Evolutionary conservation across 2,329 filamentous ascomycete species (phyloP).

Genomic region (Colletotrichum tanaceti): DNA sequence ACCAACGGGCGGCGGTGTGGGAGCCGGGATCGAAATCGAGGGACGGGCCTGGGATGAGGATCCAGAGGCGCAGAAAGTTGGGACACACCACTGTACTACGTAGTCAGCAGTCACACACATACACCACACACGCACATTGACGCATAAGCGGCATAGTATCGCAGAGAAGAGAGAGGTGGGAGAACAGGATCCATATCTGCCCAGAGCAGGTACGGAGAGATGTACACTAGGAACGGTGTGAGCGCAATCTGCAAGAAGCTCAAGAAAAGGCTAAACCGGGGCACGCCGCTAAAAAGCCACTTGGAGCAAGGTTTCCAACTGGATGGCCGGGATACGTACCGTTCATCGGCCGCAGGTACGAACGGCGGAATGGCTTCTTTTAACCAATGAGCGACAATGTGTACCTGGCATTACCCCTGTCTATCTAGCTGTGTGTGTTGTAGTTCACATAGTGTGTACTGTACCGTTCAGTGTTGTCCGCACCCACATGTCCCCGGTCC

Average conservation of each 20-base stretch:
- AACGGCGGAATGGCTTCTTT: constrained; percentile 34
- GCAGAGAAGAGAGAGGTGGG: background rate
- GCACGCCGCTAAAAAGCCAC: constrained; percentile 22
- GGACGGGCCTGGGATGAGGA: constrained; percentile 2
- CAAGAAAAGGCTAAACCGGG: constrained; percentile 31
- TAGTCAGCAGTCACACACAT: too few relatives aligned
- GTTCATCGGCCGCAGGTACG: constrained; percentile 35
- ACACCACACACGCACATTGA: background rate
- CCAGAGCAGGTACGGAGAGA: background rate
- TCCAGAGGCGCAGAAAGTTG: constrained; percentile 5
- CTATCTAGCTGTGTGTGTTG: background rate
- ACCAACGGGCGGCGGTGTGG: constrained; percentile 33
- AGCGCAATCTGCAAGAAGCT: background rate
- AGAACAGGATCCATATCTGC: background rate
- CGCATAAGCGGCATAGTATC: background rate
- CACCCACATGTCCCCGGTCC: constrained; percentile 18
- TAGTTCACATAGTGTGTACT: too few relatives aligned
- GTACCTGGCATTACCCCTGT: constrained; percentile 33
- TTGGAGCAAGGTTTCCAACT: constrained; percentile 10
- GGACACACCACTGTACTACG: background rate
- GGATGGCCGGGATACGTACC: constrained; percentile 10
- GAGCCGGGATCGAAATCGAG: background rate
- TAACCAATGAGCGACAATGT: constrained; percentile 19
- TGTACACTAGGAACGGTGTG: too few relatives aligned
- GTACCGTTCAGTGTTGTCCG: background rate